A percentile compares a stretch with the other conserved stretches of the same genome.
Conservation (phyloP, 352 stramenopile genomes). For the Globisporangium polare region DNA sequence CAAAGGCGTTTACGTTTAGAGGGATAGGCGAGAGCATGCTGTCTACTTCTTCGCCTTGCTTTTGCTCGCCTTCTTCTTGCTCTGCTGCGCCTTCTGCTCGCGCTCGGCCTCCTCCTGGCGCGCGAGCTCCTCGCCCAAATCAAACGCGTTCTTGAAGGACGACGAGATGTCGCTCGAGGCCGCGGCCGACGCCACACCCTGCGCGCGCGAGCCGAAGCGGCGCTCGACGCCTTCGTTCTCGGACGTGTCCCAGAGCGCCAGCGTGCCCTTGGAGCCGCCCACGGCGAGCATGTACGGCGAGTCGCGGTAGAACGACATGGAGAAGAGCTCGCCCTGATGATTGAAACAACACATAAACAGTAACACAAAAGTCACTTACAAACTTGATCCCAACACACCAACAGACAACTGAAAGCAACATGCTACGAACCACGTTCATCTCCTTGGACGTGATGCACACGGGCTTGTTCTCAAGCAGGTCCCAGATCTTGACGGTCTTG, state of each 20-base stretch:
- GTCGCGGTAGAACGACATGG: constrained; percentile 88
- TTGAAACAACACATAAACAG: constrained; percentile 14
- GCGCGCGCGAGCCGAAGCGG: constrained; percentile 74
- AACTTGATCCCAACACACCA: background rate
- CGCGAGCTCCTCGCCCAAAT: constrained; percentile 76
- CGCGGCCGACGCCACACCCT: constrained; percentile 25
- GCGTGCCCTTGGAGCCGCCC: constrained; percentile 84
- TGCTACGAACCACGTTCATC: constrained; percentile 86
- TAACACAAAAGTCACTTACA: background rate
- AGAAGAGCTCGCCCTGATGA: constrained; percentile 84
- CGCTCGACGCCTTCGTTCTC: constrained; percentile 86
- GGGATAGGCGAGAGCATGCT: background rate
- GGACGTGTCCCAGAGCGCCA: constrained; percentile 88
- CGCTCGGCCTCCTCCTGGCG: constrained; percentile 65
- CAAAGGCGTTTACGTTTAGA: constrained; percentile 1
- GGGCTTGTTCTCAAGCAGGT: constrained; percentile 74
- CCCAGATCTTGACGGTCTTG: constrained; percentile 98
- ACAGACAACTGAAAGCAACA: constrained; percentile 5
- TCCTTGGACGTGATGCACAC: constrained; percentile 87
- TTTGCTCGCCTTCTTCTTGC: constrained; percentile 51
- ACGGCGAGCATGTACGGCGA: constrained; percentile 87
- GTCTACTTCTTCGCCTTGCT: constrained; percentile 40
- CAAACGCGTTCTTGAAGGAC: constrained; percentile 70
- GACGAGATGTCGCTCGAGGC: constrained; percentile 45
- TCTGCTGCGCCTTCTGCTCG: constrained; percentile 21